phyloP scores from a whole-genome alignment of 2,329 filamentous ascomycete genomes.

The Cercospora janseana region DNA sequence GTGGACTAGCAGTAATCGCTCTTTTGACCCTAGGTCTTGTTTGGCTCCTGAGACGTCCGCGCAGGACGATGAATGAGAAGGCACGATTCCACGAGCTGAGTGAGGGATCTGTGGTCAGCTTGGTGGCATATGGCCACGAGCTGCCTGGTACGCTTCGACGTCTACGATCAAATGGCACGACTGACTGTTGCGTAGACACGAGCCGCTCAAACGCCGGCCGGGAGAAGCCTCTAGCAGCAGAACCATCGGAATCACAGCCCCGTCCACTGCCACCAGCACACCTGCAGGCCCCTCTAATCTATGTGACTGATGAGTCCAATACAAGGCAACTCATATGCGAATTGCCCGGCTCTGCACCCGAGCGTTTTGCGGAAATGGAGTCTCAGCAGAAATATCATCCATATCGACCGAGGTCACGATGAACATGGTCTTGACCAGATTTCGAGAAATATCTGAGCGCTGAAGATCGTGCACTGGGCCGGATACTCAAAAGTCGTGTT shows the following conservation, averaged over 20 bases:
- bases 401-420: constrained; percentile 3
- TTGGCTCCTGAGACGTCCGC: constrained; percentile 13
- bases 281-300: constrained; percentile 3
- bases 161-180: too few species aligned
- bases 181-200: too few species aligned
- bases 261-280: background rate
- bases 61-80: background rate
- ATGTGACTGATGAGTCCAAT: constrained; percentile 9
- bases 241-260: background rate
- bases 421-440: too few species aligned
- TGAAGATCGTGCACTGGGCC: too few species aligned
- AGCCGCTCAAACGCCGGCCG: too few species aligned
- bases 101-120: constrained; percentile 8
- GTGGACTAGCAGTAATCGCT: constrained; percentile 14
- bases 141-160: background rate
- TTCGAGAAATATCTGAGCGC: too few species aligned
- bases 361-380: background rate
- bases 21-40: constrained; percentile 9
- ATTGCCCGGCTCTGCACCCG: constrained; percentile 5
- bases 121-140: constrained; percentile 7
- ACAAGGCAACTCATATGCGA: constrained; percentile 2
- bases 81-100: background rate
- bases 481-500: too few species aligned
- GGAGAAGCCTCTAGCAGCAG: too few species aligned
- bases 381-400: constrained; percentile 8